Base-by-base conservation (phyloP, 176 grass and related monocot species). In the Pontederia paniculata region DNA sequence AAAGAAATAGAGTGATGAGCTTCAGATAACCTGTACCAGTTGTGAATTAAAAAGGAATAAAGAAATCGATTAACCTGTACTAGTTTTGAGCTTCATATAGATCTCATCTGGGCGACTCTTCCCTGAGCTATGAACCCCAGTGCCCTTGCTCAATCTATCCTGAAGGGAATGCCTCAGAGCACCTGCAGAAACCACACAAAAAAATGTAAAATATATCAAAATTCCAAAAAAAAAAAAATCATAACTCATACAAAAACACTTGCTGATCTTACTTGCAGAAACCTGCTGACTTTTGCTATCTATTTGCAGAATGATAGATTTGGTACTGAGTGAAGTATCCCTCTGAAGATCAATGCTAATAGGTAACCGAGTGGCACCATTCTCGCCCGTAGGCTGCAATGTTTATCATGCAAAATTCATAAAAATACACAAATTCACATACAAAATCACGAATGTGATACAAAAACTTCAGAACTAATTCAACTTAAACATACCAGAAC, bases 201-300 rank as follows among this genome's bases (percentile, higher is more conserved):
- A 60, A 21, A 42, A 12, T 54, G 50, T 67, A 0, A 53, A 37
- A 41, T 2, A 1, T 10, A 17, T 65, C 47, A 50, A 17, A 9
- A 50, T 8, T 47, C 17, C 17, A 17, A n/a, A 44, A 44, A 16
- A 19, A 20, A 13, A 55, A 55, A 37, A 17, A 49, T 17, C 1
- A 50, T 48, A 64, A 13, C 46, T 50, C 25, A 0, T 28, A 25
- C 16, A 7, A 46, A 11, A 17, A 20, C 45, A 44, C 13, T 48
- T 21, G 70, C 18, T 77, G 20, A 79, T 76, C 81, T 82, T 65
- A 88, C 89, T 95, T 21, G 81, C 84, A 60, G 84, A 79, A 70
- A 95, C 84, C 65, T 85, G 84, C 75, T 95, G 89, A 9, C 78
- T 74, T 80, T 88, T 95, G 78, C 20, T 82, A 57, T 88, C 89